Evolutionary conservation across 2,329 filamentous ascomycete species (phyloP).

Genomic region (Podosphaera leucotricha): DNA sequence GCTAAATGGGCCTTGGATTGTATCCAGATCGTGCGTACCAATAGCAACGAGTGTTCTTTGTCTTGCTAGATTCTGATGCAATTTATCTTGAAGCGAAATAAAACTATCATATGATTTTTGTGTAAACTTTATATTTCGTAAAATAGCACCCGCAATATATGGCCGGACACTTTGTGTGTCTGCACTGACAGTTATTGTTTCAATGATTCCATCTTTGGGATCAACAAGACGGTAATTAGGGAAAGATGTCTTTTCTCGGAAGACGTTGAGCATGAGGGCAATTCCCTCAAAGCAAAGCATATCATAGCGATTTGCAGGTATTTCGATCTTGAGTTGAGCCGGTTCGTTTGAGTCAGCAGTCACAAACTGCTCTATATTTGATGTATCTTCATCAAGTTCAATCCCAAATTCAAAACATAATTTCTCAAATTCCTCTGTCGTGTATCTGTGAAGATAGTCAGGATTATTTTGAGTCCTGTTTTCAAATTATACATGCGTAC

Average conservation of each 20-base stretch:
- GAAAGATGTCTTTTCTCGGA: constrained; percentile 49
- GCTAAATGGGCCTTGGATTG: constrained; percentile 79
- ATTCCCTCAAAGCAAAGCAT: constrained; percentile 97
- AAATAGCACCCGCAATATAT: constrained; percentile 68
- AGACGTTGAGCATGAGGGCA: constrained; percentile 85
- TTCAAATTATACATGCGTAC: constrained; percentile 27
- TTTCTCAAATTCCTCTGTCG: constrained; percentile 85
- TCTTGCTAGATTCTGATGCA: constrained; percentile 85
- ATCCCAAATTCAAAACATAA: constrained; percentile 94
- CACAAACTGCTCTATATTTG: constrained; percentile 34
- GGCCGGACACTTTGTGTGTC: constrained; percentile 59
- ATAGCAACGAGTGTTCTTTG: constrained; percentile 90
- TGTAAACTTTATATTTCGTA: constrained; percentile 80
- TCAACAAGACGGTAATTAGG: constrained; percentile 60
- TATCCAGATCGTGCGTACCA: constrained; percentile 90
- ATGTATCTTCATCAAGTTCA: constrained; percentile 73
- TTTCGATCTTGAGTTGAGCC: constrained; percentile 91
- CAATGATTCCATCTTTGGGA: constrained; percentile 47
- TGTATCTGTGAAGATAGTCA: constrained; percentile 35
- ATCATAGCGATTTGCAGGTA: constrained; percentile 81
- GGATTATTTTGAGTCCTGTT: constrained; percentile 3
- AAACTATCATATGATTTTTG: constrained; percentile 86
- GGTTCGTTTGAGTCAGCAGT: constrained; percentile 63
- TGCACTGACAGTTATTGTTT: constrained; percentile 60
- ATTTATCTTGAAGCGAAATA: constrained; percentile 92